phyloP scores from a whole-genome alignment of 176 grass and related monocot genomes.

The Oryza brachyantha region DNA sequence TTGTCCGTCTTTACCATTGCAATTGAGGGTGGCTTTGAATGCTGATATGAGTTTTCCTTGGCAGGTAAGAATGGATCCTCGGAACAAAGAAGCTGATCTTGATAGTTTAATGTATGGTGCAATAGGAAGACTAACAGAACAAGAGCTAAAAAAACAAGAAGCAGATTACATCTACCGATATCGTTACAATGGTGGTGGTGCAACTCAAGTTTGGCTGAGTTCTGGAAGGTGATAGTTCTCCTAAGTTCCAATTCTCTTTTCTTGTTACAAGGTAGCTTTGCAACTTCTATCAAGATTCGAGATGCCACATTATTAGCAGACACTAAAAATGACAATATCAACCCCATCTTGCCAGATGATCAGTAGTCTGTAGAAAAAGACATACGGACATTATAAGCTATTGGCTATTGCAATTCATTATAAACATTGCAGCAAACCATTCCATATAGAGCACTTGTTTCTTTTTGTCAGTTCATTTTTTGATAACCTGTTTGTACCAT shows the following conservation, averaged over 20 bases:
- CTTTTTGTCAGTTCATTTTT: background rate
- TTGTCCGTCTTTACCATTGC: background rate
- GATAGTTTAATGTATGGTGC: conserved; percentile 63
- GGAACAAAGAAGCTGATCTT: conserved; percentile 78
- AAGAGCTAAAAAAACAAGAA: conserved; percentile 89
- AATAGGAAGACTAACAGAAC: conserved; percentile 77
- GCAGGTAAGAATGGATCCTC: conserved; percentile 98
- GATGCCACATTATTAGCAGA: conserved; percentile 10
- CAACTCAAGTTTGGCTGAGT: conserved; percentile 99
- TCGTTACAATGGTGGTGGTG: conserved; percentile 90
- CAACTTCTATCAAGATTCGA: background rate
- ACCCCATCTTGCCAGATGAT: background rate
- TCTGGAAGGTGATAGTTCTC: conserved; percentile 83
- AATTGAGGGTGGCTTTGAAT: conserved; percentile 1
- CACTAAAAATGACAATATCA: background rate
- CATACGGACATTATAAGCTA: background rate
- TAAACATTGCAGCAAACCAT: background rate
- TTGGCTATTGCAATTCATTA: conserved; percentile 12
- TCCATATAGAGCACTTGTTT: background rate
- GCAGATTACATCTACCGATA: conserved; percentile 94
- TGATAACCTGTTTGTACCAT: background rate
- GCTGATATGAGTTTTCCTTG: conserved; percentile 20
- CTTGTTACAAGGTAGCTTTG: conserved; percentile 9
- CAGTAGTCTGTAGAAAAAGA: background rate
- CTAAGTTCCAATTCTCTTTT: background rate